Base-by-base conservation (phyloP, 148 eudicot genomes). In the Euryodendron excelsum region DNA sequence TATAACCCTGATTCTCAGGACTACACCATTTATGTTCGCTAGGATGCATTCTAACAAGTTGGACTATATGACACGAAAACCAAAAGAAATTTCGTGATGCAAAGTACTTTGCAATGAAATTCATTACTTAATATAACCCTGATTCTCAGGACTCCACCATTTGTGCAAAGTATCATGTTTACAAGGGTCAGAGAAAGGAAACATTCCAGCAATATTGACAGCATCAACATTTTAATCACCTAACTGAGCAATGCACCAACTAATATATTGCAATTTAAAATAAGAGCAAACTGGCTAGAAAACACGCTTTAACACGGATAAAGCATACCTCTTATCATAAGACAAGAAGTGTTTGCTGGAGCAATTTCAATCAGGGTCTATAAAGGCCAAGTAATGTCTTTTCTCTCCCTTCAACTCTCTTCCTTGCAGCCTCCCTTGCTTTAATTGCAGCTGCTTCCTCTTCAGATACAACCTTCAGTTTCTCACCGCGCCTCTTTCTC, bases 381-480 rank as follows among this genome's bases (percentile, higher is more conserved):
- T 96, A 96, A 28, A 96, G 88, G 70, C 99, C 99, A 27, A 96
- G 94, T 84, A 88, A 84, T 36, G 85, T 80, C 80, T 91, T 87
- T 41, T 91, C 95, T 84, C 91, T 91, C 77, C 89, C 92, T 80
- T 88, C 94, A 31, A 96, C 93, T 88, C 99, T 89, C 78, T 90
- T 93, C 75, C 92, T 88, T 71, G 99, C 99, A 62, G 99, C 99
- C 79, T 93, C 99, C 87, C 99, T 90, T 36, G 97, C 97, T 86
- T 93, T 93, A 53, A 88, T 86, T 17, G 99, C 99, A 68, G 97
- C 94, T 23, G 86, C 84, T 88, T 96, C 98, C 87, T 80, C 88
- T 31, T 80, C 80, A 36, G 91, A 86, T 56, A 88, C 15, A 15
- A 56, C 84, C 77, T 88, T 88, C 5, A 86, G 87, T 77, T 88